Percentiles rank a stretch among this genome's conserved stretches.
Conservation (phyloP, 2,329 filamentous ascomycete genomes). For the Ilyonectria mors-panacis region DNA sequence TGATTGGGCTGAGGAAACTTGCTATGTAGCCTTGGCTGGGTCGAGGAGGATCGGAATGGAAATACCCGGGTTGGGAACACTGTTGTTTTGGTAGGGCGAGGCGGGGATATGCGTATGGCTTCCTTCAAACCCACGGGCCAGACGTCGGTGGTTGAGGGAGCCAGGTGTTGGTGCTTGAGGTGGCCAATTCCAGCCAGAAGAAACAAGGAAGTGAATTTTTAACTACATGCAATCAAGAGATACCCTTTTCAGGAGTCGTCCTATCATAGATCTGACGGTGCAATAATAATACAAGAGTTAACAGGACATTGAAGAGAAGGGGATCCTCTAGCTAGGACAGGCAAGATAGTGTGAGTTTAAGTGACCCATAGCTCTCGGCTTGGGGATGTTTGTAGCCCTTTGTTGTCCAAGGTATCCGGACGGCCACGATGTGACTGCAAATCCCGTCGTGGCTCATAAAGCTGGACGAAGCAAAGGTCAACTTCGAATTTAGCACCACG, state of each 20-base stretch:
- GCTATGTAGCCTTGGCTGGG: slow-evolving; percentile 34
- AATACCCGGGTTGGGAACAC: slow-evolving; percentile 38
- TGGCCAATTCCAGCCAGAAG: background rate
- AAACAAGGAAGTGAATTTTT: background rate
- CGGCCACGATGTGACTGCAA: background rate
- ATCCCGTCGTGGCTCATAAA: background rate
- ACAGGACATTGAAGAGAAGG: background rate
- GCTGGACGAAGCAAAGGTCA: no score
- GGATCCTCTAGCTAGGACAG: background rate
- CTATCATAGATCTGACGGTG: background rate
- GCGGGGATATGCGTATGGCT: background rate
- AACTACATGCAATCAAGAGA: slow-evolving; percentile 34
- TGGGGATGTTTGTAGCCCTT: background rate
- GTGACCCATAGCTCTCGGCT: background rate
- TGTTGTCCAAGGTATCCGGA: background rate
- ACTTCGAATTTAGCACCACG: no score
- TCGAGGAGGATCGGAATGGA: slow-evolving; percentile 38
- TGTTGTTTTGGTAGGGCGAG: slow-evolving; percentile 38
- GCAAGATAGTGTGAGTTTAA: background rate
- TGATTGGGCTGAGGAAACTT: slow-evolving; percentile 41
- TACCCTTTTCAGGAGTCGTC: slow-evolving; percentile 37
- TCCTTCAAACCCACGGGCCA: background rate
- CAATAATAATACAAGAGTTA: no score
- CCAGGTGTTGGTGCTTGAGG: background rate
- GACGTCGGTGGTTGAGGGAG: background rate